phyloP scores from a whole-genome alignment of 2,329 filamentous ascomycete species.

The Trichoderma sp. region DNA sequence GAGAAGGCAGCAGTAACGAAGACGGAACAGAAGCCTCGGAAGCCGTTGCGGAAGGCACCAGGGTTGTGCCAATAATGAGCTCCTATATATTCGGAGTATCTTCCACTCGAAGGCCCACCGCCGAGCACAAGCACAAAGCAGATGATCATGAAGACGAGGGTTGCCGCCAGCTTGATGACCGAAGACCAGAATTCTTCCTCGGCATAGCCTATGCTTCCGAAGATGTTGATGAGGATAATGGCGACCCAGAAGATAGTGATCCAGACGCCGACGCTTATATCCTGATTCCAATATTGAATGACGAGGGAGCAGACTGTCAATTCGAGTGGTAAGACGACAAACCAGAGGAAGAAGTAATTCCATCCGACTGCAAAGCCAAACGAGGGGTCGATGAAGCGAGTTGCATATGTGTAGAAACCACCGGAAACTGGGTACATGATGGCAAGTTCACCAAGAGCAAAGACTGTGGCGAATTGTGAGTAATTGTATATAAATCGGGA shows the following conservation, averaged over 20 bases:
- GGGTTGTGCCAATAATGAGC: conserved; percentile 43
- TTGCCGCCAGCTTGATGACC: conserved; percentile 54
- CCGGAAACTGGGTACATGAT: conserved; percentile 62
- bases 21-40: conserved; percentile 65
- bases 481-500: background rate
- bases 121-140: conserved; percentile 56
- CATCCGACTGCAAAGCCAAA: conserved; percentile 55
- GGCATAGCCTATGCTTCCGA: conserved; percentile 52
- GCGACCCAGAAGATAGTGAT: conserved; percentile 51
- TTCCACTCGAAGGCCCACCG: conserved; percentile 48
- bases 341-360: conserved; percentile 48
- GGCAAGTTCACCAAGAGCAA: conserved; percentile 59
- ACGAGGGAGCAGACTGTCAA: conserved; percentile 51
- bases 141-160: conserved; percentile 61
- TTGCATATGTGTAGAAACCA: conserved; percentile 61
- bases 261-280: conserved; percentile 49
- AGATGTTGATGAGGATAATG: conserved; percentile 52
- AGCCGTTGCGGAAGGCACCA: conserved; percentile 63
- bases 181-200: conserved; percentile 58
- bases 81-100: conserved; percentile 43
- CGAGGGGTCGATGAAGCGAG: conserved; percentile 60
- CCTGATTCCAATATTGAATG: conserved; percentile 49
- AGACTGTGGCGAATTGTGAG: conserved; percentile 35
- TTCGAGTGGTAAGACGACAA: conserved; percentile 49
- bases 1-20: conserved; percentile 70